A percentile compares a stretch with the other conserved stretches of the same genome.
phyloP scores from a whole-genome alignment of 352 stramenopile genomes.

The Pythium periplocum region DNA sequence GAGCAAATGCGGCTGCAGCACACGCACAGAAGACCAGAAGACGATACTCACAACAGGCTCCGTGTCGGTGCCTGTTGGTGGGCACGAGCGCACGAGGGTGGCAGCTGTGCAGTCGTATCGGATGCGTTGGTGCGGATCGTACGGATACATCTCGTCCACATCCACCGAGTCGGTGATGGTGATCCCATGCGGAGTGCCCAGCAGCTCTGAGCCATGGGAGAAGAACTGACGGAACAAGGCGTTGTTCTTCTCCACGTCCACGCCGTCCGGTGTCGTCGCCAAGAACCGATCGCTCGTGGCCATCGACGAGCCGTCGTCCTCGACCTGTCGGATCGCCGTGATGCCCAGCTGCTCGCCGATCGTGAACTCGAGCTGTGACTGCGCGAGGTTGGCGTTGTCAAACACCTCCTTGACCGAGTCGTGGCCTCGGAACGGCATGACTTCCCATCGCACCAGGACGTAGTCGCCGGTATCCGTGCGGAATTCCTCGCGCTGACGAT shows the following conservation, averaged over 20 bases:
- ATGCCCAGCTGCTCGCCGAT: conserved; percentile 45
- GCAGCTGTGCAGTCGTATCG: conserved; percentile 14
- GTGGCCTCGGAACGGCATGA: conserved; percentile 20
- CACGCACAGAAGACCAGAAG: too few relatives aligned
- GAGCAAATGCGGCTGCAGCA: too few relatives aligned
- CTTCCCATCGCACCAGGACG: conserved; percentile 19
- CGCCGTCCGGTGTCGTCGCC: conserved; percentile 16
- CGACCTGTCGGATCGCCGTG: conserved; percentile 41
- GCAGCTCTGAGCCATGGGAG: conserved; percentile 11
- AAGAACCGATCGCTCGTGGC: conserved; percentile 39
- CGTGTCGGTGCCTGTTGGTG: too few relatives aligned
- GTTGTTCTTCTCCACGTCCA: conserved; percentile 42
- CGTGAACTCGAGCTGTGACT: conserved; percentile 36
- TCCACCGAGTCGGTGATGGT: conserved; percentile 32
- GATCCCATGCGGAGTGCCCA: conserved; percentile 24
- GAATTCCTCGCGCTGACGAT: neutral
- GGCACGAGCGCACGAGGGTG: neutral
- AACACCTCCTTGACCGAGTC: conserved; percentile 42
- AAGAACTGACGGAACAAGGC: conserved; percentile 30
- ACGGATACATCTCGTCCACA: conserved; percentile 37
- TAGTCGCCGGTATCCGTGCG: too few relatives aligned
- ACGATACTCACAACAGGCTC: too few relatives aligned
- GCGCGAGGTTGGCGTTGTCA: conserved; percentile 29
- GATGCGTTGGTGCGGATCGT: conserved; percentile 29
- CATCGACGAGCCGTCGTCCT: conserved; percentile 25